These are phyloP conservation scores for Tephrocybe rancida DNA, from an alignment of 768 basidiomycete species.

Conservation along the genomic window DNA sequence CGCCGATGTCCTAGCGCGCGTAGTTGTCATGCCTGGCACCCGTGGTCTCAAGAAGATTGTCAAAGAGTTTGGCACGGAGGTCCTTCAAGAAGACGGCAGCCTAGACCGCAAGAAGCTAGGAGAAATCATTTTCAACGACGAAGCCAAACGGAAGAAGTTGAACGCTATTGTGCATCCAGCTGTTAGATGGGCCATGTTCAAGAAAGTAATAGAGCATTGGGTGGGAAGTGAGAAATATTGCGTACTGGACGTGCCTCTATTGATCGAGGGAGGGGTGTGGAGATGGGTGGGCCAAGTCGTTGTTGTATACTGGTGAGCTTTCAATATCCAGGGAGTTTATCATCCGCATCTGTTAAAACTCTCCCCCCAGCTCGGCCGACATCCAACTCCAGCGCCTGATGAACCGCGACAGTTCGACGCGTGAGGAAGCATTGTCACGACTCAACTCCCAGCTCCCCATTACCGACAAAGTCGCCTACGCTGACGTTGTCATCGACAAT, in stretches of 20 bases:
- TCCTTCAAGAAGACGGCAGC: slow-evolving; percentile 68
- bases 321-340: not conserved
- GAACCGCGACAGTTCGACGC: slow-evolving; percentile 66
- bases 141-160: slow-evolving; percentile 65
- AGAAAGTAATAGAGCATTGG: slow-evolving; percentile 72
- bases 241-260: slow-evolving; percentile 87
- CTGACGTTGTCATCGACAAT: slow-evolving; percentile 88
- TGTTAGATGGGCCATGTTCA: slow-evolving; percentile 78
- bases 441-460: slow-evolving; percentile 84
- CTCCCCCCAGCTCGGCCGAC: slow-evolving; percentile 38
- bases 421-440: slow-evolving; percentile 70
- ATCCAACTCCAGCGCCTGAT: slow-evolving; percentile 86
- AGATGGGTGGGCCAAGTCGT: slow-evolving; percentile 81
- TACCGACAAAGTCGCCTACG: slow-evolving; percentile 76
- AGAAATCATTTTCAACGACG: slow-evolving; percentile 81
- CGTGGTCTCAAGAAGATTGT: slow-evolving; percentile 69
- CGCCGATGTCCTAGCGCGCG: slow-evolving; percentile 86
- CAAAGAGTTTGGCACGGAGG: slow-evolving; percentile 65
- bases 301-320: slow-evolving; percentile 86
- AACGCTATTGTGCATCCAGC: slow-evolving; percentile 92
- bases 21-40: slow-evolving; percentile 85
- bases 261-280: slow-evolving; percentile 89
- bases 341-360: not conserved
- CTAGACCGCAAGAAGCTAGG: slow-evolving; percentile 87
- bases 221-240: slow-evolving; percentile 75